phyloP scores from a whole-genome alignment of 2,329 filamentous ascomycete genomes.

The Epichloe elymi region DNA sequence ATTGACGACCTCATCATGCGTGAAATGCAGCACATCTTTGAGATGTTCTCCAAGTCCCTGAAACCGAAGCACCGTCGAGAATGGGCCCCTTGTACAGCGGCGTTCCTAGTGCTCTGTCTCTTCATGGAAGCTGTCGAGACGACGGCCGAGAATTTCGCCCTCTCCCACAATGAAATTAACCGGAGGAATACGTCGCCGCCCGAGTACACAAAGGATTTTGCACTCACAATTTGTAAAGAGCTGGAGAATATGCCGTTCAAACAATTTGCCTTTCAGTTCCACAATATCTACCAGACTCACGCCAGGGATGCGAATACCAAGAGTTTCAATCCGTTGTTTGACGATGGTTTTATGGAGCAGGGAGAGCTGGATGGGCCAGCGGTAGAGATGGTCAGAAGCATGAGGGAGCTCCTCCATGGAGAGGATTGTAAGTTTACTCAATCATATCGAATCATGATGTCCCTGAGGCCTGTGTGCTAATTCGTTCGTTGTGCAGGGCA shows the following conservation, averaged over 20 bases:
- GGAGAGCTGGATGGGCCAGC: slow-evolving; percentile 34
- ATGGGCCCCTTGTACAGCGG: slow-evolving; percentile 44
- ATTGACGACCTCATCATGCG: slow-evolving; percentile 40
- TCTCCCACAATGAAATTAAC: slow-evolving; percentile 37
- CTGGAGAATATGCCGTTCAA: slow-evolving; percentile 47
- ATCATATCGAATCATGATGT: neutral
- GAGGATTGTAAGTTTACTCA: slow-evolving; percentile 28
- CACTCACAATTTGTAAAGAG: slow-evolving; percentile 33
- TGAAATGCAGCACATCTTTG: slow-evolving; percentile 39
- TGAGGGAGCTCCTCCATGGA: slow-evolving; percentile 32
- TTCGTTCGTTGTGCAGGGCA: slow-evolving; percentile 15
- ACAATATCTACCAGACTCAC: slow-evolving; percentile 46
- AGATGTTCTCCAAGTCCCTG: slow-evolving; percentile 37
- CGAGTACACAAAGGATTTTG: slow-evolving; percentile 27
- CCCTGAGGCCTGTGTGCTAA: neutral
- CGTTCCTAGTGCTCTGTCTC: slow-evolving; percentile 42
- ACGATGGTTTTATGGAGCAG: slow-evolving; percentile 26
- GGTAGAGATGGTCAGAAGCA: slow-evolving; percentile 29
- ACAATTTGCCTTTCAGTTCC: slow-evolving; percentile 47
- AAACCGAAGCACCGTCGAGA: slow-evolving; percentile 39
- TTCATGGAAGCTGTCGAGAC: slow-evolving; percentile 46
- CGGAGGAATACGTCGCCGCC: slow-evolving; percentile 24
- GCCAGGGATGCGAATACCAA: slow-evolving; percentile 32
- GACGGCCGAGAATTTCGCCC: slow-evolving; percentile 37
- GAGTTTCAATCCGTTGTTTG: slow-evolving; percentile 43